phyloP scores from a whole-genome alignment of 2,329 filamentous ascomycete genomes.

The Microthyrium microscopicum region DNA sequence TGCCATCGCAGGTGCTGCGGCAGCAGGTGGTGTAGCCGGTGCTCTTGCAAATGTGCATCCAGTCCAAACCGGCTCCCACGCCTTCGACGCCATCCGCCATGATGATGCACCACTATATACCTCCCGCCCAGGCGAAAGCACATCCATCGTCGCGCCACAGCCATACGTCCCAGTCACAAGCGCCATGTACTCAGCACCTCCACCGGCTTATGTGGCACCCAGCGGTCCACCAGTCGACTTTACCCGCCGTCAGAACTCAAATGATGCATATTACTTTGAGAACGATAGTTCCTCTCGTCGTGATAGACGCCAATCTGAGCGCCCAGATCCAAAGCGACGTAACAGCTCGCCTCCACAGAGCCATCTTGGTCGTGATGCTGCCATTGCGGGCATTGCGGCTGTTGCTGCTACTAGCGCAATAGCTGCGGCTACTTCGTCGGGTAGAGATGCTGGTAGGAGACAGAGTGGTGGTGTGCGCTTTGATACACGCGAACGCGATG shows the following conservation, averaged over 20 bases:
- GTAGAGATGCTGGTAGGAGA: constrained; percentile 12
- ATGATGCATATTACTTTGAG: neutral
- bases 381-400: constrained; percentile 26
- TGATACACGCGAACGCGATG: constrained; percentile 20
- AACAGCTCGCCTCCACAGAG: constrained; percentile 30
- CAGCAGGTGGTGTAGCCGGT: constrained; percentile 33
- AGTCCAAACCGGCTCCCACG: constrained; percentile 45
- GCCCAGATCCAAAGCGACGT: constrained; percentile 18
- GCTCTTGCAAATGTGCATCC: constrained; percentile 48
- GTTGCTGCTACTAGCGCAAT: constrained; percentile 26
- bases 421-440: constrained; percentile 19
- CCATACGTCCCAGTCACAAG: constrained; percentile 46
- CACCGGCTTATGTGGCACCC: constrained; percentile 23
- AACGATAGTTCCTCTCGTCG: neutral
- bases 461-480: constrained; percentile 36
- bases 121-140: constrained; percentile 55
- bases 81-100: constrained; percentile 39
- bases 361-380: constrained; percentile 22
- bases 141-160: too few relatives aligned
- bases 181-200: constrained; percentile 42
- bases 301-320: constrained; percentile 1
- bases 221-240: constrained; percentile 20
- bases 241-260: neutral
- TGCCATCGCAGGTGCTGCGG: constrained; percentile 25
- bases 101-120: constrained; percentile 29